Base-by-base conservation (phyloP, 208 protist genomes). In the Acanthamoeba quina region DNA sequence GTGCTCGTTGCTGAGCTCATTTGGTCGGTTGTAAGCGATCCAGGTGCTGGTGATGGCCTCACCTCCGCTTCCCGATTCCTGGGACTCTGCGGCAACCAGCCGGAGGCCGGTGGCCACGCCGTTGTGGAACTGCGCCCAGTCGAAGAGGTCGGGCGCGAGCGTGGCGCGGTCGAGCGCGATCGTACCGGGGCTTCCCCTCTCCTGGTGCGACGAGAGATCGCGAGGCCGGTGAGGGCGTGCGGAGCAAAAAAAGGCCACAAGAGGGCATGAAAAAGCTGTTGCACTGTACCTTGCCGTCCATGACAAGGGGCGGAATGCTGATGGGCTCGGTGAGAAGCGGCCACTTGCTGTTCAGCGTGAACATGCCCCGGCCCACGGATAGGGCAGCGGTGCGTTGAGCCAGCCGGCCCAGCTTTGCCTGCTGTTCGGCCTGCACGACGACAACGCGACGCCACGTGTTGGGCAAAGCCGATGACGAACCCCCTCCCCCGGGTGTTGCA, bases 41-140 rank as follows among this genome's bases (percentile, higher is more conserved):
- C 97, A 98, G 2, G 95, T 96, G 49, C 96, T 95, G 15, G 93
- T 95, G 1, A 98, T 94, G 47, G 70, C 66, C 44, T 95, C 26
- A 47, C 76, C 62, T 5, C 85, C 26, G 60, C 76, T 49, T 21
- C 58, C 34, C 72, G 49, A 5, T 19, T 90, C 74, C 64, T 66
- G 47, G 5, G 37, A 19, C 19, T 47, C 58, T 19, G 68, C 58
- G 34, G 83, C 31, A n/a, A 66, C 68, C 19, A 97, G 7, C 1
- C 96, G 94, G 17, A 98, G 85, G 13, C 96, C 98, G 21, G 95
- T 49, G 15, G 98, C 97, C 29, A 96, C 97, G 44, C 97, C 98
- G 86, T 98, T 98, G 88, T 98, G 98, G 72, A 98, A 98, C n/a
- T 97, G 92, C 10, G 97, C 93, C 97, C 98, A 98, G 5, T 52